Percentiles rank a stretch among this genome's conserved stretches.
phyloP scores from a whole-genome alignment of 208 protist genomes.

The Wallacemonas sp. region DNA sequence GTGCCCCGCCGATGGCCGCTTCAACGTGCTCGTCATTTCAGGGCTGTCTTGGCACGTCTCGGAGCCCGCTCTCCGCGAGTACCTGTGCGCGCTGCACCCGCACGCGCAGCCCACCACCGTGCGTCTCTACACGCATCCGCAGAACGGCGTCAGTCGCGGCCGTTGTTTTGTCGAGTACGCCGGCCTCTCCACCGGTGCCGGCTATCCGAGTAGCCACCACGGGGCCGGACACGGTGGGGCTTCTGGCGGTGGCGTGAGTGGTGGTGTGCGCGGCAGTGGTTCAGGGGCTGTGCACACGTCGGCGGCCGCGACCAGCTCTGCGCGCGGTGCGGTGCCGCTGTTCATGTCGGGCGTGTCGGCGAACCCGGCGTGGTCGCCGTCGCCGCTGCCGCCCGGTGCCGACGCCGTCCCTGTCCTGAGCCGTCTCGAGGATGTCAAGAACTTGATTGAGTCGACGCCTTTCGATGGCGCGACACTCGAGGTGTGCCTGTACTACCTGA shows the following conservation, averaged over 20 bases:
- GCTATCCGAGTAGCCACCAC: neutral
- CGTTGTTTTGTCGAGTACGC: conserved; percentile 84
- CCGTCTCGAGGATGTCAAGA: conserved; percentile 40
- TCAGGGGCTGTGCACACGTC: neutral
- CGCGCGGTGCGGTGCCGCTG: conserved; percentile 2
- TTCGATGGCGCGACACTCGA: conserved; percentile 41
- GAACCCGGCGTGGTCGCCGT: neutral
- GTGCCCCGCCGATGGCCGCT: conserved; percentile 19
- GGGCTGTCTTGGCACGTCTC: conserved; percentile 81
- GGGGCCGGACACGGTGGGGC: neutral
- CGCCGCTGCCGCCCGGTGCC: conserved; percentile 11
- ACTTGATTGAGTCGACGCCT: conserved; percentile 47
- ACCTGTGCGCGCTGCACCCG: conserved; percentile 54
- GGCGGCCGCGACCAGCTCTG: neutral
- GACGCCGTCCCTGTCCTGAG: conserved; percentile 16
- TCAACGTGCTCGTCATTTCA: conserved; percentile 69
- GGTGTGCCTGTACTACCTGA: conserved; percentile 56
- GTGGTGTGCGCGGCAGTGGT: neutral
- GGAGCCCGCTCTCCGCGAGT: conserved; percentile 48
- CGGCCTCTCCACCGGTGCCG: neutral
- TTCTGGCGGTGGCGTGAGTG: neutral
- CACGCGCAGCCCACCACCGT: conserved; percentile 44
- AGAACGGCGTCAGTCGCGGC: conserved; percentile 77
- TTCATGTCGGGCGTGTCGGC: neutral
- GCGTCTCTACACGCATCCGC: conserved; percentile 76